Percentiles rank a stretch among this genome's conserved stretches.
Conservation (phyloP, 352 stramenopile genomes). For the Blastocystis sp. region DNA sequence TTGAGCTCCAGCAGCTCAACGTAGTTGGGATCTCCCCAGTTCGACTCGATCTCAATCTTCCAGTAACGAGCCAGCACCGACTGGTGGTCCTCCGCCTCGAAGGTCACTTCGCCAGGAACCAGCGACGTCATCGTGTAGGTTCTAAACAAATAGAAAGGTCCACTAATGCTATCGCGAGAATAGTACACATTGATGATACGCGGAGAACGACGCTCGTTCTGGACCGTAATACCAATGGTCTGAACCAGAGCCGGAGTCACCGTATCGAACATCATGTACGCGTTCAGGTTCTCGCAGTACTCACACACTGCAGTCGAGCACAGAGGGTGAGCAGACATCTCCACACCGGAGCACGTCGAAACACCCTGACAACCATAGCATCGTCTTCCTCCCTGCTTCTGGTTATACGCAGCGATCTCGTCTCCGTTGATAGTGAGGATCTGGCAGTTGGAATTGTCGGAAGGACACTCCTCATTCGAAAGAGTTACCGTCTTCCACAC, state of each 20-base stretch:
- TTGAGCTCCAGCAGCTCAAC: conserved; percentile 51
- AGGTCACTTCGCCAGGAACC: background rate
- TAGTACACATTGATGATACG: conserved; percentile 40
- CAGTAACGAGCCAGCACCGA: conserved; percentile 3
- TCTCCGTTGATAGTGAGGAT: conserved; percentile 2
- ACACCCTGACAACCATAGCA: conserved; percentile 26
- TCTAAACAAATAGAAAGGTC: conserved; percentile 5
- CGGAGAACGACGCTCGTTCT: conserved; percentile 16
- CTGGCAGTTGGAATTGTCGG: conserved; percentile 46
- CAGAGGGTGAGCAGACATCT: background rate
- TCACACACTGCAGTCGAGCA: conserved; percentile 37
- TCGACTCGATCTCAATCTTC: conserved; percentile 32
- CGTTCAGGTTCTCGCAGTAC: conserved; percentile 41
- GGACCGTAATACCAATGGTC: background rate
- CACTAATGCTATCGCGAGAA: conserved; percentile 26
- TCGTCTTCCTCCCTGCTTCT: background rate
- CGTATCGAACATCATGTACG: conserved; percentile 29
- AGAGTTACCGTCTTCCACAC: conserved; percentile 42
- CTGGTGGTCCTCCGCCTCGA: background rate
- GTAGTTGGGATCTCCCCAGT: conserved; percentile 50
- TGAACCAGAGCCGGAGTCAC: background rate
- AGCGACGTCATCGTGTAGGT: background rate
- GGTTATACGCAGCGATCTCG: conserved; percentile 42
- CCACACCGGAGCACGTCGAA: background rate
- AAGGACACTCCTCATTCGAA: background rate